A percentile compares a stretch with the other conserved stretches of the same genome.
phyloP scores from a whole-genome alignment of 2,329 filamentous ascomycete genomes.

The Colletotrichum echinochloae region DNA sequence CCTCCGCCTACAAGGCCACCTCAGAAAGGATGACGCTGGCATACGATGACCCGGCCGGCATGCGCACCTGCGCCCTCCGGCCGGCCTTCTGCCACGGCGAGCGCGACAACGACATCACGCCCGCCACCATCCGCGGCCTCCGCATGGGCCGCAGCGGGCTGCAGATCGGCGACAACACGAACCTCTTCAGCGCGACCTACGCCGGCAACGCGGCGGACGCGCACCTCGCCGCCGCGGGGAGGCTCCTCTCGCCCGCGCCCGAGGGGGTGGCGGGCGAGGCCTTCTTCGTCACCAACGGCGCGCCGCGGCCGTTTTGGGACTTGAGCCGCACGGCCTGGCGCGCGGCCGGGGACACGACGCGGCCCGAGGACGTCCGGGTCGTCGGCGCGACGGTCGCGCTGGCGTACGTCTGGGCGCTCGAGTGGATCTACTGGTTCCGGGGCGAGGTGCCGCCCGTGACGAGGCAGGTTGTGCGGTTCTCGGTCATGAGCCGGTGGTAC shows the following conservation, averaged over 20 bases:
- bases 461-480: constrained; percentile 46
- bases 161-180: constrained; percentile 70
- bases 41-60: constrained; percentile 29
- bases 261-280: constrained; percentile 68
- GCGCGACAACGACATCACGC: constrained; percentile 66
- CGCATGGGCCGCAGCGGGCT: constrained; percentile 66
- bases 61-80: constrained; percentile 39
- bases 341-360: constrained; percentile 33
- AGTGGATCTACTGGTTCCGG: constrained; percentile 44
- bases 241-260: constrained; percentile 59
- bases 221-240: constrained; percentile 69
- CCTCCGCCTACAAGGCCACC: constrained; percentile 10
- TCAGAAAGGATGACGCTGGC: constrained; percentile 38
- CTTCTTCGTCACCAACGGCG: constrained; percentile 74
- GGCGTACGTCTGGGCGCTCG: constrained; percentile 42
- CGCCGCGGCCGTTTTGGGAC: constrained; percentile 72
- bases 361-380: constrained; percentile 26
- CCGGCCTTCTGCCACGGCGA: constrained; percentile 41
- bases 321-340: constrained; percentile 69
- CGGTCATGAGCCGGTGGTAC: constrained; percentile 48
- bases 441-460: constrained; percentile 46
- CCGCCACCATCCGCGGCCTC: constrained; percentile 67
- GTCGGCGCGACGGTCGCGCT: constrained; percentile 10
- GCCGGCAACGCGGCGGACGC: constrained; percentile 73
- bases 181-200: constrained; percentile 76